Conservation (phyloP, 257 asterid species). For the Salvia splendens region DNA sequence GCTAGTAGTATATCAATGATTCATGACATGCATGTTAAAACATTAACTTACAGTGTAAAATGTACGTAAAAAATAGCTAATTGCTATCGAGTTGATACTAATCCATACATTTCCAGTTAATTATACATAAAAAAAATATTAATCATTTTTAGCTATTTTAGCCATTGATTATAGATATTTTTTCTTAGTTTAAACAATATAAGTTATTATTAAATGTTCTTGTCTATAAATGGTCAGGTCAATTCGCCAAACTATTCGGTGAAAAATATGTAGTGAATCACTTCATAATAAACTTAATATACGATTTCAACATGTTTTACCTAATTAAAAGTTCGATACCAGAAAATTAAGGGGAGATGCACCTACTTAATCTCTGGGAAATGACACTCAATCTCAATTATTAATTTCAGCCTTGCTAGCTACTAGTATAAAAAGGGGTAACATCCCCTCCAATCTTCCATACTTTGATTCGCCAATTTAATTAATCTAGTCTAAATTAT, state of each 20-base stretch:
- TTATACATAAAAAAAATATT: not conserved
- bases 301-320: slow-evolving; percentile 2
- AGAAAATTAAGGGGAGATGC: slow-evolving; percentile 20
- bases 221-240: not conserved
- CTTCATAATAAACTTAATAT: not conserved
- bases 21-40: too few species aligned
- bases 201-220: not conserved
- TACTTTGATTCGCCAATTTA: not conserved
- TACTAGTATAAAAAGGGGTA: slow-evolving; percentile 26
- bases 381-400: slow-evolving; percentile 2
- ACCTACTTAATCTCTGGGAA: slow-evolving; percentile 7
- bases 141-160: not conserved
- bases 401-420: not conserved
- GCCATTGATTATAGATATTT: not conserved
- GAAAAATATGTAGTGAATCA: not conserved
- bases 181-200: not conserved
- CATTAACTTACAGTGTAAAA: too few species aligned
- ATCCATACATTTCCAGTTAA: too few species aligned
- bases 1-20: too few species aligned
- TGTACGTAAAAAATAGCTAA: too few species aligned
- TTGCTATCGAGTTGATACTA: too few species aligned
- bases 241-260: not conserved
- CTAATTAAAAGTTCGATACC: slow-evolving; percentile 3
- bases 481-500: not conserved
- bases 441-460: slow-evolving; percentile 9